A percentile compares a stretch with the other conserved stretches of the same genome.
Evolutionary conservation across 2,329 filamentous ascomycete genomes (phyloP).

Genomic region (Thielaviopsis euricoi): DNA sequence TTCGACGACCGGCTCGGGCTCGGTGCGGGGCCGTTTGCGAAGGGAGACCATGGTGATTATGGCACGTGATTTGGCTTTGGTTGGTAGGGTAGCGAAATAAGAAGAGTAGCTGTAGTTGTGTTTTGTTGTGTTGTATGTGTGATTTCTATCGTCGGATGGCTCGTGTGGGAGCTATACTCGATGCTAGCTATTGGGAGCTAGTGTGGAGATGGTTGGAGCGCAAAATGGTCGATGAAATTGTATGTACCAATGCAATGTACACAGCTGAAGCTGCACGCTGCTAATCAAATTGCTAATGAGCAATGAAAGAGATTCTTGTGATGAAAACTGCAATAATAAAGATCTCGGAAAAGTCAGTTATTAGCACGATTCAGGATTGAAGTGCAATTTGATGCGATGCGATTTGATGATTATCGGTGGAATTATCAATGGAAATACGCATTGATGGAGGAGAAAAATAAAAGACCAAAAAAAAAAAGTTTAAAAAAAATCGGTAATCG

Average conservation of each 20-base stretch:
- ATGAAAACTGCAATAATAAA: neutral
- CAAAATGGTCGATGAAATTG: neutral
- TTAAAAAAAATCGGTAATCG: neutral
- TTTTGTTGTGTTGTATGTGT: neutral
- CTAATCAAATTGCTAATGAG: neutral
- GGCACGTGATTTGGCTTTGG: neutral
- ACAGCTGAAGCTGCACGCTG: neutral
- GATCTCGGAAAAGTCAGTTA: neutral
- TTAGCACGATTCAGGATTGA: neutral
- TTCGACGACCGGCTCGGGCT: neutral
- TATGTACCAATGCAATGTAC: neutral
- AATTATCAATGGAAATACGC: neutral
- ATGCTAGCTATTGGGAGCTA: neutral
- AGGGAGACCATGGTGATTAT: conserved; percentile 10
- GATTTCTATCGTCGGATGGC: neutral
- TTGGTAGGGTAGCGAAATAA: neutral
- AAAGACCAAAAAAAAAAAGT: neutral
- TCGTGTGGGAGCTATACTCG: neutral
- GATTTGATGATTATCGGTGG: neutral
- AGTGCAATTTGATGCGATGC: neutral
- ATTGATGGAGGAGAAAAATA: neutral
- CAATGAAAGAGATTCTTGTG: neutral
- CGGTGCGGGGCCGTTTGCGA: conserved; percentile 9
- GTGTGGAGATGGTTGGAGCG: neutral
- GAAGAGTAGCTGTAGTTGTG: neutral